Evolutionary conservation across 2,329 filamentous ascomycete species (phyloP), one percentile per base, ranked within the genome.

Genomic region (Colletotrichum eleusines): DNA sequence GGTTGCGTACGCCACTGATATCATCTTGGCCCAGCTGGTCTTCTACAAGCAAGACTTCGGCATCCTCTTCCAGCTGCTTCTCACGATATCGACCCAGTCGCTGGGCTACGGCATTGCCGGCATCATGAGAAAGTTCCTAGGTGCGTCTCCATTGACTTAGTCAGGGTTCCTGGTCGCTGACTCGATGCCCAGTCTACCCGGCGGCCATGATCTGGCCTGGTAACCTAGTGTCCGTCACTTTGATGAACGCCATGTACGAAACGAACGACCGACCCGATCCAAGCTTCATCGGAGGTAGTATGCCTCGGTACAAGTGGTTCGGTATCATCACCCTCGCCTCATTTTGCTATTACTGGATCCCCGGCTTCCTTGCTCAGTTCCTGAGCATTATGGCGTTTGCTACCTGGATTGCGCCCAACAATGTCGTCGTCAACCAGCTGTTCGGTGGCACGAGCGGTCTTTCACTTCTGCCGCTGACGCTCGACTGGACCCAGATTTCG

Each of bases 121-220:
- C 2, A 87, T 92, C 76, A 87, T 92, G 82, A 85, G 89, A 67
- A 87, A 86, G 72, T 91, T 90, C 75, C 78, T 92, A 20, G 87
- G 87, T 88, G 71, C 72, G 84, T 73, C n/a, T 1, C 8, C 35
- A 6, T n/a, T 50, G 26, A 11, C 31, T 60, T 20, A 55, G n/a
- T 6, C 14, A 11, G 51, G 26, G 16, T 12, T 2, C 48, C 23
- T 2, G 23, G 40, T 51, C 26, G 33, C 70, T 72, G 48, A 72
- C 20, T 12, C 16, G 2, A 2, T 0, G 20, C 11, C 12, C 65
- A 88, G 86, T 89, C 14, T 89, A 90, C 74, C 89, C 88, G 4
- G 89, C 90, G 0, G 88, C 91, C 12, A 92, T 94, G 90, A 92
- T 94, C 69, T 94, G 91, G 91, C 92, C 92, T 0, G 85, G 84